phyloP scores from a whole-genome alignment of 2,329 filamentous ascomycete genomes.

The Cladophialophora bantiana region DNA sequence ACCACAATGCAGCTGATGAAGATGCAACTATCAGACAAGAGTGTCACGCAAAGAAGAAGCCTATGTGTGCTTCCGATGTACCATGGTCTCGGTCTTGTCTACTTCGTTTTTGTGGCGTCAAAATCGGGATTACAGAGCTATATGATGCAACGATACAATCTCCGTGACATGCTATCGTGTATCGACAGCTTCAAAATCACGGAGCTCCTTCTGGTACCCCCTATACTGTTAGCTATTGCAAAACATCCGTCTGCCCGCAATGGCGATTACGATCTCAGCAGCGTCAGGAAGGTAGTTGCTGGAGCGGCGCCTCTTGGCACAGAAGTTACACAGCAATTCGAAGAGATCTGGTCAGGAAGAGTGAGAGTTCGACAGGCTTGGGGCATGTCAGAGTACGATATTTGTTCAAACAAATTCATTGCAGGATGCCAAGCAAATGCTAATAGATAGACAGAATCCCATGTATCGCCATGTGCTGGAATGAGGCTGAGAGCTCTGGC shows the following conservation, averaged over 20 bases:
- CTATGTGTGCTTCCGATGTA: constrained; percentile 26
- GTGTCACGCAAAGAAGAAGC: constrained; percentile 1
- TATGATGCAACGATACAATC: constrained; percentile 25
- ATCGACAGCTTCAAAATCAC: constrained; percentile 54
- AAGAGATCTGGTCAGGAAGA: constrained; percentile 52
- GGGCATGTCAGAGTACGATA: constrained; percentile 80
- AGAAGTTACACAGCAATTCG: constrained; percentile 61
- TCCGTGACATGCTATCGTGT: constrained; percentile 16
- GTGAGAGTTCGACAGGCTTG: constrained; percentile 66
- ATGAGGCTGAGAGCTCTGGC: constrained; percentile 50
- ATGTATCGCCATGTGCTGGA: neutral
- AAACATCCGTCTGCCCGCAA: constrained; percentile 23
- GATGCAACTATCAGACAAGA: constrained; percentile 23
- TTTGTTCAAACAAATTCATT: too few species aligned
- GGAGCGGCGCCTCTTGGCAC: constrained; percentile 62
- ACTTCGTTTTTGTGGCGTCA: constrained; percentile 16
- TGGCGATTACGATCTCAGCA: constrained; percentile 20
- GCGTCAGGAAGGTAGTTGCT: constrained; percentile 21
- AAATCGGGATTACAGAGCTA: constrained; percentile 15
- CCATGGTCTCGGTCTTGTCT: constrained; percentile 22
- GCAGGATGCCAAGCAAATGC: neutral
- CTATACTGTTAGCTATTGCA: constrained; percentile 53
- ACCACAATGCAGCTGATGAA: constrained; percentile 38
- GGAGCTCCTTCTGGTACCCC: constrained; percentile 65
- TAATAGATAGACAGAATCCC: constrained; percentile 4